Percentiles rank a stretch among this genome's conserved stretches.
Conservation (phyloP, 306 rosid species). For the Fragaria vesca region DNA sequence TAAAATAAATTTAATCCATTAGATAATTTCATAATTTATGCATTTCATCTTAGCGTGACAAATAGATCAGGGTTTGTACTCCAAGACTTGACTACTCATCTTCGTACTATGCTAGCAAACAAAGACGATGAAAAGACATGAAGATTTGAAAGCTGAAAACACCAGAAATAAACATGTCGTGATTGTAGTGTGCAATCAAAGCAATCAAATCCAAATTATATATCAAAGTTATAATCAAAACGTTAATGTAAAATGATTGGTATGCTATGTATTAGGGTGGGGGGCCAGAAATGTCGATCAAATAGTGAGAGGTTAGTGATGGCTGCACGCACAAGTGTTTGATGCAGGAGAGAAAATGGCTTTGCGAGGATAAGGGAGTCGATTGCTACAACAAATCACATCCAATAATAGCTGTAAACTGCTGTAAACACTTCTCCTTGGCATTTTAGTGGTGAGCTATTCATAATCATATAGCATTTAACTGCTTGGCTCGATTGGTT, state of each 20-base stretch:
- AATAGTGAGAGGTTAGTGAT: neutral
- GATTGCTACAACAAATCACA: neutral
- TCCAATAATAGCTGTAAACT: neutral
- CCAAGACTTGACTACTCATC: neutral
- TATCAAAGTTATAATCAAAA: neutral
- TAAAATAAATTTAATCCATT: too few species aligned
- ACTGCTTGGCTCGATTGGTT: neutral
- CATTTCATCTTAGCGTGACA: neutral
- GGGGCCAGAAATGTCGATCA: neutral
- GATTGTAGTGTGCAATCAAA: neutral
- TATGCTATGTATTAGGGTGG: neutral
- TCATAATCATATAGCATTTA: neutral
- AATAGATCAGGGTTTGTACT: neutral
- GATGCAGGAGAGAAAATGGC: constrained; percentile 6
- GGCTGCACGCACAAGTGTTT: constrained; percentile 11
- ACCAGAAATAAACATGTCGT: neutral
- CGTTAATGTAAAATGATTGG: neutral
- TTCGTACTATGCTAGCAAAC: neutral
- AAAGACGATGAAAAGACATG: neutral
- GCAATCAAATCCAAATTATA: constrained; percentile 1
- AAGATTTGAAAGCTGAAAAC: neutral
- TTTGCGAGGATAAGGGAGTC: neutral
- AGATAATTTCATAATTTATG: too few species aligned
- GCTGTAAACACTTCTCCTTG: neutral
- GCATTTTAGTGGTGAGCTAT: neutral